These are phyloP conservation scores for Cladophialophora chaetospira DNA, from an alignment of 2,329 filamentous ascomycete genomes.

Conservation along the genomic window DNA sequence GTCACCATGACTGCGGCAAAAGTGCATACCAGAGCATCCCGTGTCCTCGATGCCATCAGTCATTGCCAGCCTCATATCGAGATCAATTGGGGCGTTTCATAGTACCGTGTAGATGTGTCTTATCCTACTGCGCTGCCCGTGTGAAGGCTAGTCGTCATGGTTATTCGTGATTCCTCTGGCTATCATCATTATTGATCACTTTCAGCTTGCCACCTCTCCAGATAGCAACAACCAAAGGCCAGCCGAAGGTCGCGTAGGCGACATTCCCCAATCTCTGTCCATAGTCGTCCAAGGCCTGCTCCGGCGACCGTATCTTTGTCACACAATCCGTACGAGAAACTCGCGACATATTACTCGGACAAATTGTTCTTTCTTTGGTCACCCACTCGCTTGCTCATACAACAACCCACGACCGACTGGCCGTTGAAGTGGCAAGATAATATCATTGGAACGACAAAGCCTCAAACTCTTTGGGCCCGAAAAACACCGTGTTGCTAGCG, in stretches of 20 bases:
- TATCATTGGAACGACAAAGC: constrained; percentile 16
- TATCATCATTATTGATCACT: neutral
- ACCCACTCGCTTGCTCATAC: too few species aligned
- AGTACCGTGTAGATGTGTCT: neutral
- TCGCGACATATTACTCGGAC: too few species aligned
- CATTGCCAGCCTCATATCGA: neutral
- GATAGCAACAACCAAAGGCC: neutral
- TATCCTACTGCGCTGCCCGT: neutral
- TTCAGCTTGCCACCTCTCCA: constrained; percentile 7
- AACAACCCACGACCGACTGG: constrained; percentile 8
- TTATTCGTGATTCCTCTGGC: neutral
- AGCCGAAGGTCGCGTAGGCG: too few species aligned
- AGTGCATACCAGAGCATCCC: neutral
- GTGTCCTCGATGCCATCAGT: neutral
- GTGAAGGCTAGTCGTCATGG: neutral
- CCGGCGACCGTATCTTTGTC: neutral
- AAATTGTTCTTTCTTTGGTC: too few species aligned
- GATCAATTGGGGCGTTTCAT: neutral
- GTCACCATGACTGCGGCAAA: neutral
- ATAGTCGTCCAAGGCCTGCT: too few species aligned
- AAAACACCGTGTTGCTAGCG: neutral
- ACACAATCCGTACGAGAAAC: neutral
- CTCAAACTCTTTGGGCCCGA: constrained; percentile 15
- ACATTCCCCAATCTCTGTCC: constrained; percentile 3
- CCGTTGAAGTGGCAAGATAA: neutral